These are phyloP conservation scores for Petunia hybrid DNA, from an alignment of 305 asterid species.

Conservation along the genomic window DNA sequence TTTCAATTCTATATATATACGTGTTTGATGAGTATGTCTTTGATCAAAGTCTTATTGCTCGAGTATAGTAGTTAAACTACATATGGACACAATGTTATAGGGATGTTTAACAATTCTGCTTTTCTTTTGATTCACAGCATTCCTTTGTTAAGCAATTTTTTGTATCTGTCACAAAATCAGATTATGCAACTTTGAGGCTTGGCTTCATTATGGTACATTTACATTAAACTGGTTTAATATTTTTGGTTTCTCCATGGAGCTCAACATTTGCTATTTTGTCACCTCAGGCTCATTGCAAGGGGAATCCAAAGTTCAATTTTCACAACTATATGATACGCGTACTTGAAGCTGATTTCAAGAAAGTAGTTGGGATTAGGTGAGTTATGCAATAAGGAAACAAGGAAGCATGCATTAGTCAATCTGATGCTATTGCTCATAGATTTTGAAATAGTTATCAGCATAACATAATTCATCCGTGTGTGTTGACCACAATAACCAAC, in stretches of 20 bases:
- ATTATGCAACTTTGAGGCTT: conserved; percentile 63
- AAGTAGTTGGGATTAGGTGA: conserved; percentile 81
- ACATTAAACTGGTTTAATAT: not conserved
- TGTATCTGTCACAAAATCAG: conserved; percentile 65
- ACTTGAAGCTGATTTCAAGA: conserved; percentile 69
- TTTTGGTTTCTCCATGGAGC: not conserved
- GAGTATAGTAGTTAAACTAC: not conserved
- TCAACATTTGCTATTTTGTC: not conserved
- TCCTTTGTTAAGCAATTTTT: conserved; percentile 74
- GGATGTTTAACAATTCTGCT: not conserved
- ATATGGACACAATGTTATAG: not conserved
- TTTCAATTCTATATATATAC: not conserved
- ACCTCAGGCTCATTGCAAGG: conserved; percentile 57
- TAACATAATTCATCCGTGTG: not conserved
- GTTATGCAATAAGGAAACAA: conserved; percentile 4
- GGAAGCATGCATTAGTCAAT: not conserved
- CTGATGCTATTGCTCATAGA: not conserved
- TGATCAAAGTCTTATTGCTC: not conserved
- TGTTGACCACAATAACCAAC: not conserved
- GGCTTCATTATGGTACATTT: conserved; percentile 70
- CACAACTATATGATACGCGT: conserved; percentile 80
- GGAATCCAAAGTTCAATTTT: conserved; percentile 66
- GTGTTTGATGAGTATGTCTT: not conserved
- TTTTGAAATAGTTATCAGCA: not conserved
- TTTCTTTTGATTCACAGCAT: conserved; percentile 45